phyloP scores from a whole-genome alignment of 129 eudicot genomes.

The Chrysanthemum lavandulifolium region DNA sequence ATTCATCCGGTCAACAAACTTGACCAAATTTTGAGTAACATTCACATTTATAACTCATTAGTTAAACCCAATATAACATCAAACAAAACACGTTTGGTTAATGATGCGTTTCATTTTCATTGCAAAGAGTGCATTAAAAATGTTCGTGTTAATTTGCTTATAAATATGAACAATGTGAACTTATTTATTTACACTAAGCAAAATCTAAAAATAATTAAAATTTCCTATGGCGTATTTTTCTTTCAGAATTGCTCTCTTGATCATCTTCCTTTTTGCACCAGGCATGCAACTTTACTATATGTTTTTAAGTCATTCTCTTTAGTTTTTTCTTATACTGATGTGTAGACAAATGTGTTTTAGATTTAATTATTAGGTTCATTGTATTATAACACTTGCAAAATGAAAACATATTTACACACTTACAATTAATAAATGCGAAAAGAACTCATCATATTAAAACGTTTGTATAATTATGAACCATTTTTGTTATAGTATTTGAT shows the following conservation, averaged over 20 bases:
- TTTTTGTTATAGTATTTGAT: too few species aligned
- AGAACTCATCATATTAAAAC: too few species aligned
- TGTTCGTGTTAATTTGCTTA: background rate
- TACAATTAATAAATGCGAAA: too few species aligned
- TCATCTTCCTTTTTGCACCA: background rate
- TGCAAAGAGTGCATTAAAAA: background rate
- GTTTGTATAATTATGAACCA: too few species aligned
- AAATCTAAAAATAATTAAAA: background rate
- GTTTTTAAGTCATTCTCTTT: too few species aligned
- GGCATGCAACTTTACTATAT: background rate
- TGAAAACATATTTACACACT: too few species aligned
- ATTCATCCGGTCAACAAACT: too few species aligned
- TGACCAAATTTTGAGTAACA: too few species aligned
- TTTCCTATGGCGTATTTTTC: background rate
- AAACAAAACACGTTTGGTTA: background rate
- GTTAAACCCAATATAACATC: background rate
- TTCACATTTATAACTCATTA: background rate
- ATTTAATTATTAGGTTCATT: too few species aligned
- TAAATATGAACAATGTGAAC: background rate
- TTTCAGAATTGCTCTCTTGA: background rate
- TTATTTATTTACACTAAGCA: background rate
- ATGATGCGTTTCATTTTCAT: constrained; percentile 6
- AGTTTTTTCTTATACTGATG: too few species aligned
- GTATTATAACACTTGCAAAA: too few species aligned
- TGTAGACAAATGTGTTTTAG: too few species aligned